Evolutionary conservation across 768 basidiomycete genomes (phyloP).

Genomic region (Leucogyrophana mollusca): DNA sequence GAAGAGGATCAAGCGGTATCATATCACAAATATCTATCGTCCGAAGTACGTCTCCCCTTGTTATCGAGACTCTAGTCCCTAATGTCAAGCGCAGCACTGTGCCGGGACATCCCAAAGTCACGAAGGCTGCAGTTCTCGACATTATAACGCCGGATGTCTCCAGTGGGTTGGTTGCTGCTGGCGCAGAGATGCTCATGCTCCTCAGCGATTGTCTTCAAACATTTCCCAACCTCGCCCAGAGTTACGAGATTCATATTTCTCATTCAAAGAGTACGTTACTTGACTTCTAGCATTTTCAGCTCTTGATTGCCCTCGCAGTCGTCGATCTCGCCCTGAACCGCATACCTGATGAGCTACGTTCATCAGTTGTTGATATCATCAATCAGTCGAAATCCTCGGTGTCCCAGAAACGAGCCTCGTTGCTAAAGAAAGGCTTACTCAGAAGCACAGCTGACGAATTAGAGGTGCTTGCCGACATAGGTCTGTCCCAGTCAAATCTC

Average conservation of each 20-base stretch:
- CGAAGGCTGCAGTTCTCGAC: constrained; percentile 79
- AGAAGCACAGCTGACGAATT: constrained; percentile 71
- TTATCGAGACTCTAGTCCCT: constrained; percentile 5
- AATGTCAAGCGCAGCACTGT: constrained; percentile 42
- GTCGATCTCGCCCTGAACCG: constrained; percentile 62
- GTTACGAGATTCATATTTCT: constrained; percentile 76
- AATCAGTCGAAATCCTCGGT: constrained; percentile 61
- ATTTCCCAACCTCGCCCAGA: constrained; percentile 67
- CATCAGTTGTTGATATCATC: constrained; percentile 62
- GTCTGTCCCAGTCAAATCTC: constrained; percentile 42
- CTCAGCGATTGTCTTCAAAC: constrained; percentile 64
- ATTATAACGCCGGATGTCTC: constrained; percentile 76
- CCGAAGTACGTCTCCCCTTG: constrained; percentile 49
- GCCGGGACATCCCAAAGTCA: constrained; percentile 69
- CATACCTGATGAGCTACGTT: constrained; percentile 55
- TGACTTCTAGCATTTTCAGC: constrained; percentile 1
- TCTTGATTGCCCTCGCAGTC: constrained; percentile 54
- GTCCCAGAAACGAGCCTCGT: constrained; percentile 65
- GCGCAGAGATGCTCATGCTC: constrained; percentile 72
- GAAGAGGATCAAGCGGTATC: constrained; percentile 79
- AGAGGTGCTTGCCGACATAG: constrained; percentile 63
- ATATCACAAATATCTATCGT: constrained; percentile 70
- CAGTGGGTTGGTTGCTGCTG: constrained; percentile 63
- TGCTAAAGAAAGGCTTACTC: constrained; percentile 69
- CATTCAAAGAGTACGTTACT: constrained; percentile 65